Evolutionary conservation across 768 basidiomycete genomes (phyloP), one percentile per base, ranked within the genome.

Genomic region (Lyophyllum semitale): DNA sequence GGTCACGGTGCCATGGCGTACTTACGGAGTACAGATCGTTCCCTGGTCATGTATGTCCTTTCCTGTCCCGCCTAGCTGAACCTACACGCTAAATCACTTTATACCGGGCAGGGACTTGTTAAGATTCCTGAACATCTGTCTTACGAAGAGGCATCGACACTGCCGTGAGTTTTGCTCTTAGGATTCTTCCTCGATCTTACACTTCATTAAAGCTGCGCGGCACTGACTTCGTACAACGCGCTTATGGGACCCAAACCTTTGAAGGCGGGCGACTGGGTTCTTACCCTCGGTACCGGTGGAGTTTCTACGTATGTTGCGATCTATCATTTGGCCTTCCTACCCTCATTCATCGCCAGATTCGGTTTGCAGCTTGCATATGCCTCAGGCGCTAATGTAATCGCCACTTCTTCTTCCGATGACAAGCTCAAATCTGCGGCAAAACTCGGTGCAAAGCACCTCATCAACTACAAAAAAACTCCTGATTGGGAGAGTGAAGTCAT

Each of bases 121-220:
- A 38, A 38, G 15, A n/a, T 38, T n/a, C 37, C 22, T 30, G 35
- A 17, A 17, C 79, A 86, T 63, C 73, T 88, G 18, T 79, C 77
- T 2, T 85, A 81, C 59, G 82, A 84, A 57, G 83, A 90, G 63
- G 88, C 80, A 0, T 82, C 87, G 0, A 85, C 85, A n/a, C 71
- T 89, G 6, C 83, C 85, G 73, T 86, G 62, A 27, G 78, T 53
- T 17, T 4, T 1, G 4, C 30, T 1, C 15, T 17, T 68, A 12
- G 9, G 13, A 22, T 17, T 20, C 20, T 23, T 40, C 3, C 8
- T 1, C 32, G 5, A 29, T 8, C 38, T 41, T 3, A 58, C 40
- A 58, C 40, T 3, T 15, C 23, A 5, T 15, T 42, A 13, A 38
- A 83, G 80, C 32, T 84, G 81, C 56, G 84, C 84, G 4, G 85